These are phyloP conservation scores for Erysimum cheiranthoides DNA, from an alignment of 345 rosid species.

Conservation along the genomic window DNA sequence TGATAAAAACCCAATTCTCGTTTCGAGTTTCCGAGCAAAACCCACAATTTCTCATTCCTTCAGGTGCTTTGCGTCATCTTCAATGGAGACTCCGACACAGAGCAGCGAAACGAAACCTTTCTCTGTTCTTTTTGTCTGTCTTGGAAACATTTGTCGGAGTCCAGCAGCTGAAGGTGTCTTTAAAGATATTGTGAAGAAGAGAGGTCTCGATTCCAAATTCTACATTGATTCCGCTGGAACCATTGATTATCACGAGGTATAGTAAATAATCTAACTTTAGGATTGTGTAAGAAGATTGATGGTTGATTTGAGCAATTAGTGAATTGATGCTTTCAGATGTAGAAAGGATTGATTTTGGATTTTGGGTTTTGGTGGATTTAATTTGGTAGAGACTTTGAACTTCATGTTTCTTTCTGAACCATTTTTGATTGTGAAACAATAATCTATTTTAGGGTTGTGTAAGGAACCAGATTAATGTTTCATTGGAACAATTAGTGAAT, in stretches of 20 bases:
- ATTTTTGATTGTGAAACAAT: too few relatives aligned
- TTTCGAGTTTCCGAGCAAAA: constrained; percentile 16
- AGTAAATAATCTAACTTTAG: background rate
- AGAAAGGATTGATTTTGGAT: background rate
- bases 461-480: background rate
- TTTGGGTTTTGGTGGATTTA: background rate
- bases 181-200: constrained; percentile 71
- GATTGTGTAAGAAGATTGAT: background rate
- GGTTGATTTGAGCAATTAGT: constrained; percentile 9
- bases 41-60: constrained; percentile 36
- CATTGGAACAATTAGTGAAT: constrained; percentile 6
- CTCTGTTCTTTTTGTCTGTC: constrained; percentile 87
- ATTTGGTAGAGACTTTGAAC: background rate
- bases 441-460: background rate
- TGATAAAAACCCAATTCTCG: constrained; percentile 10
- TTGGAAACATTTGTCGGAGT: constrained; percentile 93
- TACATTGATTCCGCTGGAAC: constrained; percentile 95
- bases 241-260: constrained; percentile 85
- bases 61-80: constrained; percentile 44
- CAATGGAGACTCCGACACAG: constrained; percentile 61
- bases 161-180: constrained; percentile 99
- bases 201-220: constrained; percentile 73
- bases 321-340: background rate
- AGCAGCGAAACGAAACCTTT: constrained; percentile 58
- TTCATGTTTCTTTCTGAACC: background rate